phyloP scores from a whole-genome alignment of 2,329 filamentous ascomycete genomes.

The Sarocladiaceae sp. region DNA sequence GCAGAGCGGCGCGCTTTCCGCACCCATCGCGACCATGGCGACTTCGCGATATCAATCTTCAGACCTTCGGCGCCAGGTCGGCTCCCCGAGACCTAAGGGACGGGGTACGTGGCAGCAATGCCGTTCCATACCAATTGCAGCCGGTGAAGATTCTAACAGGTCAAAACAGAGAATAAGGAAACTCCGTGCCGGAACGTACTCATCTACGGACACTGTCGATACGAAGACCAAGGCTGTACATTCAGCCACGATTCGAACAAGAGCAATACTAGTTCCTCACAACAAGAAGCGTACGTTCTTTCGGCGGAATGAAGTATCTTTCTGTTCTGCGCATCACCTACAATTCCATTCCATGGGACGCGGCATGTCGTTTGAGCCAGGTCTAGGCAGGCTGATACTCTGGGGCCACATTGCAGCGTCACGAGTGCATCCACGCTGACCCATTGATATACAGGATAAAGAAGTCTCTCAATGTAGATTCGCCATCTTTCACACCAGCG shows the following conservation, averaged over 20 bases:
- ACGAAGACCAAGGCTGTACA: constrained; percentile 84
- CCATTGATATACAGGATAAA: constrained; percentile 34
- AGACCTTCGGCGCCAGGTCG: constrained; percentile 48
- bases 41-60: constrained; percentile 40
- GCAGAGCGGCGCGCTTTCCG: constrained; percentile 8
- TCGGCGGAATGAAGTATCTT: neutral
- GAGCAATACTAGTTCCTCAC: constrained; percentile 15
- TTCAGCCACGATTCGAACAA: constrained; percentile 83
- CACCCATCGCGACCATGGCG: constrained; percentile 33
- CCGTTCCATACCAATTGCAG: no score
- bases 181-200: constrained; percentile 88
- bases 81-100: constrained; percentile 53
- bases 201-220: constrained; percentile 90
- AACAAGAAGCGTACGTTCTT: constrained; percentile 14
- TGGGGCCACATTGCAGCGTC: no score
- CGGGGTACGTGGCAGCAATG: constrained; percentile 38
- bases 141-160: constrained; percentile 12
- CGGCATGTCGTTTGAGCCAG: no score
- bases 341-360: no score
- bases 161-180: constrained; percentile 69
- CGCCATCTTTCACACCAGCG: constrained; percentile 85
- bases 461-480: constrained; percentile 90
- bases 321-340: no score
- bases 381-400: no score
- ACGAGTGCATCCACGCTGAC: constrained; percentile 5